Conservation (phyloP, 2,329 filamentous ascomycete species). For the Fusarium nisikadoi region DNA sequence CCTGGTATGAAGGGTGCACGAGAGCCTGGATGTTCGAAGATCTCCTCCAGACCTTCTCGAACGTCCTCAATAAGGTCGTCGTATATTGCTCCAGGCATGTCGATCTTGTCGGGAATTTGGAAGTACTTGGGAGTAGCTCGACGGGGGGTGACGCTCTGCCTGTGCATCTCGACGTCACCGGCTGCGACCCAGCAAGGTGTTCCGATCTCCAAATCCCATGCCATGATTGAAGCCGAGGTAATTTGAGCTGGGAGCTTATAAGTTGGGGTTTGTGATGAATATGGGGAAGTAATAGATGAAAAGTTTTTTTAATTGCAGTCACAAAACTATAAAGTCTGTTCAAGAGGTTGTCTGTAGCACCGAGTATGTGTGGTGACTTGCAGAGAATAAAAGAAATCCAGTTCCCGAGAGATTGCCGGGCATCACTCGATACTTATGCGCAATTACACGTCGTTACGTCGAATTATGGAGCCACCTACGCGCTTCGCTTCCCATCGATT, state of each 20-base stretch:
- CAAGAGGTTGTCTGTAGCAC: rapidly evolving
- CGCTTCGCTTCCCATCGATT: neutral
- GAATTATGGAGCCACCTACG: neutral
- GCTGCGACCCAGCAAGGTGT: neutral
- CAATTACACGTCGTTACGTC: neutral
- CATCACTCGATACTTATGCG: neutral
- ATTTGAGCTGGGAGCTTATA: rapidly evolving
- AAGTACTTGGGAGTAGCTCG: neutral
- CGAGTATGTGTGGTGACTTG: rapidly evolving
- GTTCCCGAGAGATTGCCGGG: neutral
- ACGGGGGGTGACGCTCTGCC: neutral
- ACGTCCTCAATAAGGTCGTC: neutral
- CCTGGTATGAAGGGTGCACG: neutral
- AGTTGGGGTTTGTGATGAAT: rapidly evolving
- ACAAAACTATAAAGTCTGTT: neutral
- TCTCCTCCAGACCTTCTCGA: neutral
- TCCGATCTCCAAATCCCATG: neutral
- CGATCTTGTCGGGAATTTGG: neutral
- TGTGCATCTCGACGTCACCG: neutral
- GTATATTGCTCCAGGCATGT: neutral
- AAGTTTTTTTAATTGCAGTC: neutral
- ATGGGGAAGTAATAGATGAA: rapidly evolving
- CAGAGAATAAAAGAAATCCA: neutral
- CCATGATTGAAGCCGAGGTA: neutral
- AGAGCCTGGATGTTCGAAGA: neutral